Evolutionary conservation across 2,329 filamentous ascomycete genomes (phyloP).

Genomic region (Shiraia bambusicola): DNA sequence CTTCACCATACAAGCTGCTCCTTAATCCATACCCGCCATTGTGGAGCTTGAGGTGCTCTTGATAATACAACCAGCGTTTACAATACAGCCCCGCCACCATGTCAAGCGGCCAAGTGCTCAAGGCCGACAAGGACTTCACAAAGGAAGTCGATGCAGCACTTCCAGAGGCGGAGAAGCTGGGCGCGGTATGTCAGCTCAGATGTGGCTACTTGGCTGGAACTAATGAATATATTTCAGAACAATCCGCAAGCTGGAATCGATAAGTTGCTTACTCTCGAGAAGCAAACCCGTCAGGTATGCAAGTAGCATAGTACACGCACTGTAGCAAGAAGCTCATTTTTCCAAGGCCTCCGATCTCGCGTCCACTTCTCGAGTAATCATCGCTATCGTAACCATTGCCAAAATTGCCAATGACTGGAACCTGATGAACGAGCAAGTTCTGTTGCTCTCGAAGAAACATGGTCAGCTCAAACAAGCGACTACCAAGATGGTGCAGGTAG

Average conservation of each 20-base stretch:
- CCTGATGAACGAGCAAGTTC: constrained; percentile 92
- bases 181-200: constrained; percentile 64
- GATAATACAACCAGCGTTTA: constrained; percentile 2
- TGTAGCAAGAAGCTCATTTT: constrained; percentile 19
- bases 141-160: constrained; percentile 93
- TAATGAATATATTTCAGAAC: constrained; percentile 50
- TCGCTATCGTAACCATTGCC: constrained; percentile 89
- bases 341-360: constrained; percentile 86
- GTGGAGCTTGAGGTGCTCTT: not conserved
- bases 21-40: not conserved
- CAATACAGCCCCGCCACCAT: constrained; percentile 53
- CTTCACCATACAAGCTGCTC: not conserved
- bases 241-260: constrained; percentile 88
- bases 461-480: constrained; percentile 98
- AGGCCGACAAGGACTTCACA: constrained; percentile 98
- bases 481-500: constrained; percentile 97
- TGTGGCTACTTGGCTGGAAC: constrained; percentile 12
- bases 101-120: constrained; percentile 76
- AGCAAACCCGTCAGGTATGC: constrained; percentile 89
- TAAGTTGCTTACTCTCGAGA: constrained; percentile 88
- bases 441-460: constrained; percentile 98
- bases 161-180: constrained; percentile 85
- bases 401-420: constrained; percentile 92
- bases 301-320: constrained; percentile 8
- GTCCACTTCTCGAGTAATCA: constrained; percentile 85